Percentiles rank a stretch among this genome's conserved stretches.
phyloP scores from a whole-genome alignment of 208 protist genomes.

The Polymyxa betae region DNA sequence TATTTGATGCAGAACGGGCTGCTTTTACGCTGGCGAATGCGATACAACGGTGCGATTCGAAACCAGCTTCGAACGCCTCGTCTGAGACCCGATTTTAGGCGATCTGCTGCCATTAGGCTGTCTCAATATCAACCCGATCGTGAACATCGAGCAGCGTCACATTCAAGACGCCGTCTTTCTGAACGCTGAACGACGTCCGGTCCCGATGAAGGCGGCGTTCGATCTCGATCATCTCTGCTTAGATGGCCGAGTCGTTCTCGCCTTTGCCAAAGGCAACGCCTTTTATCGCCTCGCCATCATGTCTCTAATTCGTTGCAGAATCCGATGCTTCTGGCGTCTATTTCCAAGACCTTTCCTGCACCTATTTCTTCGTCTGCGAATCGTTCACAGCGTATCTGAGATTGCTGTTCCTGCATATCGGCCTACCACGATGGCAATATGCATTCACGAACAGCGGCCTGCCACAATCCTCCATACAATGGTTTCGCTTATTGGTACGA shows the following conservation, averaged over 20 bases:
- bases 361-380: constrained; percentile 36
- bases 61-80: not conserved
- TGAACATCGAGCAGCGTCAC: not conserved
- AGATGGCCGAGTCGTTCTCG: constrained; percentile 49
- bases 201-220: not conserved
- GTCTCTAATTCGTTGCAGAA: not conserved
- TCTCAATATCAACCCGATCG: constrained; percentile 22
- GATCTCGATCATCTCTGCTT: constrained; percentile 11
- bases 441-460: constrained; percentile 49
- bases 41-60: constrained; percentile 25
- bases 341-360: constrained; percentile 52
- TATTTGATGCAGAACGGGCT: constrained; percentile 50
- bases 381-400: constrained; percentile 34
- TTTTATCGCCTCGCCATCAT: not conserved
- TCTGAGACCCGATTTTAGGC: not conserved
- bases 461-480: constrained; percentile 25
- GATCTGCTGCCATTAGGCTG: constrained; percentile 1
- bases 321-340: not conserved
- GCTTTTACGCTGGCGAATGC: not conserved
- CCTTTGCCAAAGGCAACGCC: constrained; percentile 17
- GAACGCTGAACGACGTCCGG: not conserved
- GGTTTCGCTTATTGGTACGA: not conserved
- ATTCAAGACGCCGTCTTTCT: not conserved
- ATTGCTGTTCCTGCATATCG: constrained; percentile 46
- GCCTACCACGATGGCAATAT: constrained; percentile 47